phyloP scores from a whole-genome alignment of 805 yeast genomes.

The Saccharomycopsis synnaedendra region DNA sequence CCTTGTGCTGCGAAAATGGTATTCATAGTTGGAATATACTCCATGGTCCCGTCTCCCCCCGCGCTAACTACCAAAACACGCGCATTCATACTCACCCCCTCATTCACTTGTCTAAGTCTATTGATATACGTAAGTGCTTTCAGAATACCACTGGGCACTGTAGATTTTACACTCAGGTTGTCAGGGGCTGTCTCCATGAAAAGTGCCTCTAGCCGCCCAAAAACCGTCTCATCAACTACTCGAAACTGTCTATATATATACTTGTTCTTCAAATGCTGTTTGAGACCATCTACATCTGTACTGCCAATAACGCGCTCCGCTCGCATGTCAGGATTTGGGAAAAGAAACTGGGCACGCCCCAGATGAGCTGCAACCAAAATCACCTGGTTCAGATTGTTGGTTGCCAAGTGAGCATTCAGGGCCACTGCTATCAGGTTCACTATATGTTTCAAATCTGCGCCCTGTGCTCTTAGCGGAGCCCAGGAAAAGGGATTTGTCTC shows the following conservation, averaged over 20 bases:
- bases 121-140: constrained; percentile 75
- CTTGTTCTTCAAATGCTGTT: constrained; percentile 22
- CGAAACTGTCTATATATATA: constrained; percentile 83
- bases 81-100: constrained; percentile 41
- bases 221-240: constrained; percentile 62
- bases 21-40: constrained; percentile 91
- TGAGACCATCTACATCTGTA: background rate
- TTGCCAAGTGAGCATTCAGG: constrained; percentile 78
- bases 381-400: constrained; percentile 75
- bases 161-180: constrained; percentile 27
- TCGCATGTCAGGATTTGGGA: constrained; percentile 33
- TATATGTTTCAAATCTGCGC: constrained; percentile 43
- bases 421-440: constrained; percentile 60
- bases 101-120: constrained; percentile 42
- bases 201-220: constrained; percentile 43
- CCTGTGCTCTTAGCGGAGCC: constrained; percentile 24
- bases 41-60: constrained; percentile 63
- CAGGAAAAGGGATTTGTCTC: constrained; percentile 58
- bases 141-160: constrained; percentile 70
- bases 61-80: constrained; percentile 53
- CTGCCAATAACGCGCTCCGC: background rate
- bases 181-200: constrained; percentile 25
- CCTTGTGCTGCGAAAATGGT: constrained; percentile 93
- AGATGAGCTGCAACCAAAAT: constrained; percentile 72
- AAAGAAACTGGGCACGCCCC: constrained; percentile 54